phyloP scores from a whole-genome alignment of 176 grass and related monocot genomes.

The barley (Hordeum vulgare) region MorexV3_pseudomolecules_assembly NC_058519.1:95383717-95384216 shows the following conservation, averaged over 20 bases:
- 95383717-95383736: neutral
- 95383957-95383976: neutral
- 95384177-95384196: neutral
- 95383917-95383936: neutral
- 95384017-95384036: neutral
- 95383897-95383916: neutral
- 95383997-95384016: neutral
- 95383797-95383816: neutral
- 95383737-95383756: constrained; percentile 24
- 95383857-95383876: neutral
- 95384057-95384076: too few relatives aligned
- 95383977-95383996: neutral
- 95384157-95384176: too few relatives aligned
- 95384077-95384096: neutral
- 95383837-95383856: neutral
- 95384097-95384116: neutral
- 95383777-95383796: neutral
- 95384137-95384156: too few relatives aligned
- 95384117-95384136: too few relatives aligned
- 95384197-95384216: neutral
- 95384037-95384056: neutral
- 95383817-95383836: constrained; percentile 4
- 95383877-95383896: neutral
- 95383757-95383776: neutral
- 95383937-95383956: neutral